These are phyloP conservation scores for Aspergillus ibericus DNA, from an alignment of 2,329 filamentous ascomycete species.

Conservation along the genomic window DNA sequence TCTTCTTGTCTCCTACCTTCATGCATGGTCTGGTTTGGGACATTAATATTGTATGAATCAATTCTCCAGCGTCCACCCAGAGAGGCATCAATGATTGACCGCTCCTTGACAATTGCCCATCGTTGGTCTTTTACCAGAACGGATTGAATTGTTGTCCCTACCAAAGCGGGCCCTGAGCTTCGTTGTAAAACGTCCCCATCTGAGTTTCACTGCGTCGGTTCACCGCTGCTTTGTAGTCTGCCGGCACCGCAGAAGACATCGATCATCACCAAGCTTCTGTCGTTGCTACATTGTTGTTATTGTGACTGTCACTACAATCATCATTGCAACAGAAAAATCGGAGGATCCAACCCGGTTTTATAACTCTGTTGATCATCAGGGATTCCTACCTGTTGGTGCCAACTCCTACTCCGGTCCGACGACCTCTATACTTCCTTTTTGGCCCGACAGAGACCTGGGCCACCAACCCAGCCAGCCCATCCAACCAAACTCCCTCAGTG, in stretches of 20 bases:
- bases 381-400: not conserved
- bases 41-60: not conserved
- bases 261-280: no score
- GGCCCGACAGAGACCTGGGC: not conserved
- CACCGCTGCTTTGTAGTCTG: constrained; percentile 15
- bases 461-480: not conserved
- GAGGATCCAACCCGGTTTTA: no score
- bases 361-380: not conserved
- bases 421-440: constrained; percentile 4
- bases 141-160: not conserved
- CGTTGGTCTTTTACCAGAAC: not conserved
- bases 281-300: no score
- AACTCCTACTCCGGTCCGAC: not conserved
- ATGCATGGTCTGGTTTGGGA: not conserved
- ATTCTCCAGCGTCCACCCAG: not conserved
- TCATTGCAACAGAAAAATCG: not conserved
- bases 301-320: no score
- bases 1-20: not conserved
- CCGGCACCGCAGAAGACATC: not conserved
- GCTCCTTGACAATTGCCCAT: constrained; percentile 13
- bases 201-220: constrained; percentile 6
- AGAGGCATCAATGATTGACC: constrained; percentile 15
- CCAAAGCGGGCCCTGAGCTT: constrained; percentile 2
- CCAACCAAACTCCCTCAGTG: constrained; percentile 1
- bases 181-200: not conserved